phyloP scores from a whole-genome alignment of 768 basidiomycete species.

The Coprinopsis sp. region DNA sequence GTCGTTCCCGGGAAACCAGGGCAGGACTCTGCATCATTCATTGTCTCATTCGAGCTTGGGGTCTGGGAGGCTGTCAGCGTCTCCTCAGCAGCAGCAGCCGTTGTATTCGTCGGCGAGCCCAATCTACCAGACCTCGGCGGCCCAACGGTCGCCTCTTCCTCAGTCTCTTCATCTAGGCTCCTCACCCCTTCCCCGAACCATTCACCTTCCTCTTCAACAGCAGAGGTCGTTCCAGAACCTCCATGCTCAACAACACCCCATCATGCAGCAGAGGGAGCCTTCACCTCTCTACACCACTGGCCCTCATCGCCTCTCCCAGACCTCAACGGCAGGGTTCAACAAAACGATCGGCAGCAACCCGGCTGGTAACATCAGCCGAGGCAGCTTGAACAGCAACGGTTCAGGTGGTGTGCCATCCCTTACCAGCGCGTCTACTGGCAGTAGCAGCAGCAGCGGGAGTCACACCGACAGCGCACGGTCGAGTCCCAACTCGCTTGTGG shows the following conservation, averaged over 20 bases:
- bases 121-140: conserved; percentile 71
- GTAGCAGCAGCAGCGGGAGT: too few species aligned
- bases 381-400: conserved; percentile 5
- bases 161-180: conserved; percentile 36
- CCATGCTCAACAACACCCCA: conserved; percentile 16
- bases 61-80: too few species aligned
- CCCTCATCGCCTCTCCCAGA: background rate
- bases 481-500: too few species aligned
- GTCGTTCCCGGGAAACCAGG: too few species aligned
- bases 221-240: conserved; percentile 11
- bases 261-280: conserved; percentile 11
- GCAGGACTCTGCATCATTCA: conserved; percentile 42
- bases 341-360: background rate
- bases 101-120: conserved; percentile 35
- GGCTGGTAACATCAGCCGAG: background rate
- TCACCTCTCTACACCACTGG: conserved; percentile 6
- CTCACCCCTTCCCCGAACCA: too few species aligned
- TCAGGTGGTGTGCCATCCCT: conserved; percentile 1
- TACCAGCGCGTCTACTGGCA: conserved; percentile 6
- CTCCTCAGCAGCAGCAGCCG: too few species aligned
- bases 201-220: background rate
- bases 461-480: too few species aligned
- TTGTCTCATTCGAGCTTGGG: conserved; percentile 48
- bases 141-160: conserved; percentile 20
- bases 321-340: background rate